phyloP scores from a whole-genome alignment of 228 moss, liverwort and hornwort genomes.

The Sphagnum magellanicum region DNA sequence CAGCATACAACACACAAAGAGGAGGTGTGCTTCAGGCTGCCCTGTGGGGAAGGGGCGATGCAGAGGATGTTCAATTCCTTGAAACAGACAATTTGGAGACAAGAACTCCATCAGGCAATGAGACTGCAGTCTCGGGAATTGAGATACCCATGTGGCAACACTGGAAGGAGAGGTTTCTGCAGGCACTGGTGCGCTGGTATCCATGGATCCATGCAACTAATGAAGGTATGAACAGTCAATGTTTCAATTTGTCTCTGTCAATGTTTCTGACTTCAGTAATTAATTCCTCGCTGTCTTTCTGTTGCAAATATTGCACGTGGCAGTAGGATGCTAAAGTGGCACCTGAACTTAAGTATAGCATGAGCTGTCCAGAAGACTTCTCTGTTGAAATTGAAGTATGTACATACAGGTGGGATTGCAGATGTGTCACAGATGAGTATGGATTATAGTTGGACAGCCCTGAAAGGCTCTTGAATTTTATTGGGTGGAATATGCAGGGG shows the following conservation, averaged over 20 bases:
- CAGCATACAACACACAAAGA: conserved; percentile 64
- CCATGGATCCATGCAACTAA: conserved; percentile 85
- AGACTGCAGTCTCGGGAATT: conserved; percentile 14
- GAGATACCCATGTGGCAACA: conserved; percentile 20
- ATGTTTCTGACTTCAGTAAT: too few species aligned
- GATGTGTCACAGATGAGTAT: too few species aligned
- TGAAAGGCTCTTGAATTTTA: neutral
- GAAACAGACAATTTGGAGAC: conserved; percentile 34
- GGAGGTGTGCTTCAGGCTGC: conserved; percentile 81
- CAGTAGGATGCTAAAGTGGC: neutral
- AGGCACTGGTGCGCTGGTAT: conserved; percentile 57
- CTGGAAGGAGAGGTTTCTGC: conserved; percentile 26
- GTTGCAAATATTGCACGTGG: too few species aligned
- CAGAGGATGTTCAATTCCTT: conserved; percentile 43
- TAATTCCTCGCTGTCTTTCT: too few species aligned
- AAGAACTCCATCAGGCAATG: conserved; percentile 21
- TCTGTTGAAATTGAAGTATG: too few species aligned
- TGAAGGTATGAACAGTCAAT: conserved; percentile 43
- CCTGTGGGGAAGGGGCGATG: conserved; percentile 85
- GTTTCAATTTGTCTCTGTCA: neutral
- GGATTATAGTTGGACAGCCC: too few species aligned
- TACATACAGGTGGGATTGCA: too few species aligned
- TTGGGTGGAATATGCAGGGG: conserved; percentile 41
- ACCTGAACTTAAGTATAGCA: neutral
- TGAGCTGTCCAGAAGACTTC: too few species aligned